These are phyloP conservation scores for Ganoderma meredithae DNA, from an alignment of 1,284 basidiomycete species.

Conservation along the genomic window DNA sequence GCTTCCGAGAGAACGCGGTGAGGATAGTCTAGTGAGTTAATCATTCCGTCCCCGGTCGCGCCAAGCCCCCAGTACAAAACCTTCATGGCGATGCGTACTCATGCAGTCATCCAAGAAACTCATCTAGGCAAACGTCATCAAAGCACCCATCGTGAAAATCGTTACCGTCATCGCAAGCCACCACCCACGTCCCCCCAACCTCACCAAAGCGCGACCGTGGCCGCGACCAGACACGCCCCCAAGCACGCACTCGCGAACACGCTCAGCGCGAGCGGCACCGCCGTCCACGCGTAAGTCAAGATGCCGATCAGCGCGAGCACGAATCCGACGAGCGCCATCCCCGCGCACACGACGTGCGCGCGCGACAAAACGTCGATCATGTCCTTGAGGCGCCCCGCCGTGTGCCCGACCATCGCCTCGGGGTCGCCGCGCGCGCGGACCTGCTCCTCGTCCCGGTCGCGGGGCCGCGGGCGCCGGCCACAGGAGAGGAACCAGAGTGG, in stretches of 20 bases:
- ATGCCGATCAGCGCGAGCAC: slow-evolving; percentile 44
- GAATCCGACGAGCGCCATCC: slow-evolving; percentile 44
- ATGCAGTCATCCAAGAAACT: neutral
- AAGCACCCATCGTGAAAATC: neutral
- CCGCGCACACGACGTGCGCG: slow-evolving; percentile 43
- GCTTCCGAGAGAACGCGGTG: neutral
- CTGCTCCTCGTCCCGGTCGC: neutral
- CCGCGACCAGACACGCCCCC: slow-evolving; percentile 35
- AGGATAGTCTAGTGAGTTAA: neutral
- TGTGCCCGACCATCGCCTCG: slow-evolving; percentile 21
- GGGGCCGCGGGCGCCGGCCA: slow-evolving; percentile 3
- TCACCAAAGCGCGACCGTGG: slow-evolving; percentile 37
- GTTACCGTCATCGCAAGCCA: neutral
- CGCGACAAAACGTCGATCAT: slow-evolving; percentile 43
- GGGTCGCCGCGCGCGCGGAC: slow-evolving; percentile 12
- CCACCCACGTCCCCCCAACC: neutral
- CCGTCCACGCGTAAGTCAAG: slow-evolving; percentile 45
- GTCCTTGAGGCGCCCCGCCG: slow-evolving; percentile 30
- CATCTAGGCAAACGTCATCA: neutral
- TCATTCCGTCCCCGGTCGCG: neutral
- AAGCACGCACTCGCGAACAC: slow-evolving; percentile 45
- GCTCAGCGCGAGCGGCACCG: slow-evolving; percentile 39
- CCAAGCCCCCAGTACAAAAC: neutral
- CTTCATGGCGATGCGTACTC: too few species aligned
- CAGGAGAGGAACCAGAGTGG: slow-evolving; percentile 26